phyloP scores from a whole-genome alignment of 768 basidiomycete species.

The Crucibulum laeve region DNA sequence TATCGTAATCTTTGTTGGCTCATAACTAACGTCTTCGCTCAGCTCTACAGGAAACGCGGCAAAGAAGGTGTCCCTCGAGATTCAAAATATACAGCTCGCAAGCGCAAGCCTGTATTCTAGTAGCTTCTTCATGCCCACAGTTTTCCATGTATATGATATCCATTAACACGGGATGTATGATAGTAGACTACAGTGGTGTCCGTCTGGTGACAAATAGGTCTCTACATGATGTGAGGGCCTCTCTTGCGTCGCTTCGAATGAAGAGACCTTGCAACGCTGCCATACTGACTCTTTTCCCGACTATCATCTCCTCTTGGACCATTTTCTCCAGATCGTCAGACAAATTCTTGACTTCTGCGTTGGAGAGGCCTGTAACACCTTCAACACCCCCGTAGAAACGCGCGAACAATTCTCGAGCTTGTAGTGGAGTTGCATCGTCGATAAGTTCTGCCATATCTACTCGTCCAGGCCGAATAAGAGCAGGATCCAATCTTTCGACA shows the following conservation, averaged over 20 bases:
- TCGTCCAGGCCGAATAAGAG: conserved; percentile 91
- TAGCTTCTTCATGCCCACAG: background rate
- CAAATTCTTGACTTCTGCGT: conserved; percentile 35
- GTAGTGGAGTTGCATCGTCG: conserved; percentile 80
- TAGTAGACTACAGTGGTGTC: conserved; percentile 7
- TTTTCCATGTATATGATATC: conserved; percentile 3
- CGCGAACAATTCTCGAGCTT: conserved; percentile 74
- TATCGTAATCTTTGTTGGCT: conserved; percentile 1
- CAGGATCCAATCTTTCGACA: conserved; percentile 81
- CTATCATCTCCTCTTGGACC: conserved; percentile 46
- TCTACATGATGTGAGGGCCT: conserved; percentile 48
- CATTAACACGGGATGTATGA: conserved; percentile 3
- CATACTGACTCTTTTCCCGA: conserved; percentile 79
- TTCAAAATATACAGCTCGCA: conserved; percentile 91
- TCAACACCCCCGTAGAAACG: conserved; percentile 72
- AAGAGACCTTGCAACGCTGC: conserved; percentile 94
- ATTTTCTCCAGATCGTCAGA: conserved; percentile 49
- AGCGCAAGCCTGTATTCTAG: conserved; percentile 76
- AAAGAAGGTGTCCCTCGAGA: conserved; percentile 82
- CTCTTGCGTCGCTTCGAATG: conserved; percentile 64
- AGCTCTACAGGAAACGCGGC: conserved; percentile 83
- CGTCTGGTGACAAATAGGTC: conserved; percentile 35
- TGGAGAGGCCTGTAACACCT: conserved; percentile 18
- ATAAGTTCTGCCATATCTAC: conserved; percentile 85
- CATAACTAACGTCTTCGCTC: conserved; percentile 3